Base-by-base conservation (phyloP, 2,329 filamentous ascomycete genomes). In the Calonectria pauciramosa region DNA sequence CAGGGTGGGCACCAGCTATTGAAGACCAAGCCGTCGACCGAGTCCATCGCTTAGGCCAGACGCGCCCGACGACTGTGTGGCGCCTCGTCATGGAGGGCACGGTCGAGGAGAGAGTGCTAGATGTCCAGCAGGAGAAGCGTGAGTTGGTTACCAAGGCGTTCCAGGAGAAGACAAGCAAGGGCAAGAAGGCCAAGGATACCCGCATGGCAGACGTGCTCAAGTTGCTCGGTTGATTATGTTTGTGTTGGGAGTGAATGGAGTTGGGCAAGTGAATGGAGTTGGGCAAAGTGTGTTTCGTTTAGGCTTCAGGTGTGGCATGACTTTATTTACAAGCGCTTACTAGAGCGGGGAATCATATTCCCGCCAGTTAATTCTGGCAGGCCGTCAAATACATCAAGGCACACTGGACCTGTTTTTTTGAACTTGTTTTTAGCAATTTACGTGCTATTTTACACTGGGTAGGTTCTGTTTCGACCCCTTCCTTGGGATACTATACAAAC, bases 21-120 rank as follows among this genome's bases (percentile, higher is more conserved):
- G 96, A 98, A 84, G 95, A 98, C 79, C 96, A 98, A 83, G 96
- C 96, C 4, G 90, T 98, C 3, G 96, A 98, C 82, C 93, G 96
- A 6, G 95, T 98, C 9, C 95, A 98, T 82, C 90, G 96, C 0
- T 88, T 98, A 0, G 96, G 96, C 0, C 96, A 98, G 86, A 96
- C 90, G 76, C 90, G 94, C 47, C 90, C 93, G 75, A 96, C 94
- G 0, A 96, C 92, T 1, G 93, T 98, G 1, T 97, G 95, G 88
- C 89, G 95, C 60, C 87, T 98, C 13, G 91, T 98, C 2, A 94
- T 98, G 86, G 94, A 98, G 79, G 91, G 89, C 1, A 94, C 91
- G 10, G 92, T 98, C 7, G 96, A 98, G 83, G 94, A 98, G 83
- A 89, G 92, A 0, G 95, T 98, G 26, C 86, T 98, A 47, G 89